Base-by-base conservation (phyloP, 1,284 basidiomycete genomes). In the Xerocomus amazonicus region DNA sequence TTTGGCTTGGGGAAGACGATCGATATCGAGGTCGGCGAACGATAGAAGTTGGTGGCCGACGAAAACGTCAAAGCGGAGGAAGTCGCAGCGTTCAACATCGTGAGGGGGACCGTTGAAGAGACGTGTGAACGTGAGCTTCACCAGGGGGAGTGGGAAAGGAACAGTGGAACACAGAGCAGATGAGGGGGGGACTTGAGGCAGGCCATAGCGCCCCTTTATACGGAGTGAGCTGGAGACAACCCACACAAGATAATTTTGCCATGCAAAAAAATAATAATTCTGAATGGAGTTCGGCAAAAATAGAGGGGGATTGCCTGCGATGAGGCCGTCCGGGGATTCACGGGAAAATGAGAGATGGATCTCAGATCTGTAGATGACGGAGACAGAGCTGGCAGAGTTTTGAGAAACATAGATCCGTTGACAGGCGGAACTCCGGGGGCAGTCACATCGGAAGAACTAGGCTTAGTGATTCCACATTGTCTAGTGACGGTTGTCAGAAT, bases 151-250 rank as follows among this genome's bases (percentile, higher is more conserved):
- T 45, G 51, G 47, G 17, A 49, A 47, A 48, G 50, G 45, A 55
- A 51, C 47, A 52, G 52, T 45, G 42, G 53, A 56, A 46, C n/a
- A 14, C 4, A 8, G 54, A 50, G 61, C 49, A 56, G 58, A 57
- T 66, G 61, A 31, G 29, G 19, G 28, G 61, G 65, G 60, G 62
- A 42, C 17, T 55, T 58, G 53, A 57, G 57, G 48, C 48, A 59
- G 62, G 59, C 42, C 43, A 47, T 55, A 56, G 52, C 52, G 62
- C 60, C 65, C 68, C 70, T 79, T 79, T 74, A 78, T 79, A 63
- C 57, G 57, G 40, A 33, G 48, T 50, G 50, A 55, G 45, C 43
- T 40, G 44, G 45, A 45, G 34, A 46, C 53, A 52, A 63, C 54
- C 62, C 59, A 59, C 54, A 51, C 50, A 60, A 57, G 51, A 54